Conservation (phyloP, 2,329 filamentous ascomycete species). For the Aspergillus candidus region DNA sequence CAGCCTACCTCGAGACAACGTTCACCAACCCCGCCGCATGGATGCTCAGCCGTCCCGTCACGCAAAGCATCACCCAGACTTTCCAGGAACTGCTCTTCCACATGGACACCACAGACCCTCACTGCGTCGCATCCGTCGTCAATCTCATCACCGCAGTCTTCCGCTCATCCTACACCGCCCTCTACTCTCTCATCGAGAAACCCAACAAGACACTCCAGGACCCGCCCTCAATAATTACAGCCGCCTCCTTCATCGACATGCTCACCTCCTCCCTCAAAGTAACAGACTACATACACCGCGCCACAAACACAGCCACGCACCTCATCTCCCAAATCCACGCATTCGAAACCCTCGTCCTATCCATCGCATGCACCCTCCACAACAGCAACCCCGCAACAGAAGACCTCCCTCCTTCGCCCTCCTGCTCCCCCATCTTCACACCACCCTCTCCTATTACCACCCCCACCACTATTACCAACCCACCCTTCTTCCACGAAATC, state of each 20-base stretch:
- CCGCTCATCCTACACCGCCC: slow-evolving; percentile 30
- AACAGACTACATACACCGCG: slow-evolving; percentile 44
- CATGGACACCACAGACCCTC: slow-evolving; percentile 37
- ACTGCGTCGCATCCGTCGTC: slow-evolving; percentile 33
- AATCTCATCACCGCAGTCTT: slow-evolving; percentile 36
- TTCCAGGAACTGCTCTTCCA: slow-evolving; percentile 42
- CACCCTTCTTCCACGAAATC: slow-evolving; percentile 18
- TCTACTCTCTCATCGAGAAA: slow-evolving; percentile 32
- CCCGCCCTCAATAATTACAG: slow-evolving; percentile 33
- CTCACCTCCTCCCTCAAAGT: slow-evolving; percentile 37
- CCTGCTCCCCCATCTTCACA: slow-evolving; percentile 1
- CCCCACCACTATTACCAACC: slow-evolving; percentile 3
- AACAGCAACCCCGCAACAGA: slow-evolving; percentile 10
- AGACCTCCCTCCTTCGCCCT: not conserved
- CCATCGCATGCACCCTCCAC: slow-evolving; percentile 25
- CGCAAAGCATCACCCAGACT: slow-evolving; percentile 42
- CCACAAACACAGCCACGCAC: slow-evolving; percentile 19
- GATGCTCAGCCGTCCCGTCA: slow-evolving; percentile 48
- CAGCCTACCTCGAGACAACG: slow-evolving; percentile 49
- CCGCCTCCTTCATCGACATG: slow-evolving; percentile 37
- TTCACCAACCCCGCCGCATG: slow-evolving; percentile 44
- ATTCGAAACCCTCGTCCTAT: slow-evolving; percentile 36
- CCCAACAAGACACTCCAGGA: slow-evolving; percentile 29
- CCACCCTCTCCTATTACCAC: not conserved
- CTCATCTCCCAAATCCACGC: slow-evolving; percentile 32